These are phyloP conservation scores for Agrocybe pediades DNA, from an alignment of 768 basidiomycete species.

Conservation along the genomic window DNA sequence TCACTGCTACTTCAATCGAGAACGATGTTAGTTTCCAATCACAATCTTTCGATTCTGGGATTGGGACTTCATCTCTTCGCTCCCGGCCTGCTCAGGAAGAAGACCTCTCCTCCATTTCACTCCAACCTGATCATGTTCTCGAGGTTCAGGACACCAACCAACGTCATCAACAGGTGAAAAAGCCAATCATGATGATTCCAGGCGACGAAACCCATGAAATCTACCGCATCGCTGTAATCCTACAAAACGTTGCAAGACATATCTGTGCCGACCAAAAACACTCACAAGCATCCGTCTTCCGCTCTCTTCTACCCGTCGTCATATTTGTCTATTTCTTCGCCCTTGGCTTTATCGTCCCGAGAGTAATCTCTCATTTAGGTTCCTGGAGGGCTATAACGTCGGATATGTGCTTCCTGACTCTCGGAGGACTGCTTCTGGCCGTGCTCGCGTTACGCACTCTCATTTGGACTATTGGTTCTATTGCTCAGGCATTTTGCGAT, in stretches of 20 bases:
- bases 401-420: neutral
- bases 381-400: neutral
- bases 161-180: too few relatives aligned
- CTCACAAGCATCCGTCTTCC: conserved; percentile 12
- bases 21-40: neutral
- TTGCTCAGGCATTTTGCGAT: conserved; percentile 16
- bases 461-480: conserved; percentile 12
- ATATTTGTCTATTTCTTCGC: conserved; percentile 11
- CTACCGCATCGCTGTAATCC: conserved; percentile 8
- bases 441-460: conserved; percentile 9
- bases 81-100: too few relatives aligned
- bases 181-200: too few relatives aligned
- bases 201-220: neutral
- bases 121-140: too few relatives aligned
- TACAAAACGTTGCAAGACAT: conserved; percentile 14
- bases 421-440: conserved; percentile 3
- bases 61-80: neutral
- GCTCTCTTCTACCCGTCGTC: conserved; percentile 4
- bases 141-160: too few relatives aligned
- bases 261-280: conserved; percentile 1
- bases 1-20: neutral
- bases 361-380: neutral
- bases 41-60: neutral
- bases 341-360: conserved; percentile 8
- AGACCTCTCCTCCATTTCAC: too few relatives aligned